phyloP scores from a whole-genome alignment of 1,139 yeast species.

The Pichia sp. region DNA sequence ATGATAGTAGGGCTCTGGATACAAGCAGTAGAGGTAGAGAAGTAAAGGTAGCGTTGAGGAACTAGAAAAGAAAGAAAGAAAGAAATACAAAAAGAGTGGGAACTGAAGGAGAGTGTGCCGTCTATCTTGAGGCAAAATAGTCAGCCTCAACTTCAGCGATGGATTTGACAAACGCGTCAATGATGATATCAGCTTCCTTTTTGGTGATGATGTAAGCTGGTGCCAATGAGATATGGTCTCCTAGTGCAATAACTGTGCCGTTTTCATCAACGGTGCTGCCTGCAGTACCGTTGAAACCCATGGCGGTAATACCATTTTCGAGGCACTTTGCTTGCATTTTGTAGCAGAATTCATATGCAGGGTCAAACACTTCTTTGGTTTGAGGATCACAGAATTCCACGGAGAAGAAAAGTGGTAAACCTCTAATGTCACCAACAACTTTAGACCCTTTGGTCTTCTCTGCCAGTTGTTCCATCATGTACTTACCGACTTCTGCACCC shows the following conservation, averaged over 20 bases:
- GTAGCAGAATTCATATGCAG: conserved; percentile 27
- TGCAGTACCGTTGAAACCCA: conserved; percentile 40
- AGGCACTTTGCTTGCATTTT: conserved; percentile 32
- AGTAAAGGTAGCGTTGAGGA: too few relatives aligned
- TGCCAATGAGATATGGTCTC: conserved; percentile 45
- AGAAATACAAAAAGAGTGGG: too few relatives aligned
- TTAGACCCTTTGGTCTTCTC: conserved; percentile 30
- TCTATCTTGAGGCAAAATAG: conserved; percentile 12
- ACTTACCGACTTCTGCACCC: conserved; percentile 42
- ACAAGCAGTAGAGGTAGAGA: too few relatives aligned
- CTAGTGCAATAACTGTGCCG: conserved; percentile 25
- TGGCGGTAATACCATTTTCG: conserved; percentile 38
- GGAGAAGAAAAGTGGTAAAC: conserved; percentile 56
- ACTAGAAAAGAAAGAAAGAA: too few relatives aligned
- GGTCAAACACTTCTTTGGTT: conserved; percentile 43
- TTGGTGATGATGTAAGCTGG: conserved; percentile 44
- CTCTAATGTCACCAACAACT: conserved; percentile 53
- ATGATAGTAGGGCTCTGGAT: too few relatives aligned
- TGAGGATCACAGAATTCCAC: conserved; percentile 46
- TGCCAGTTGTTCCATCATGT: conserved; percentile 38
- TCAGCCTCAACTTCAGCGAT: conserved; percentile 15
- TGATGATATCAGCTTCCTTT: conserved; percentile 34
- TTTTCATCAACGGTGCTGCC: conserved; percentile 25
- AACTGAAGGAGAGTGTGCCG: too few relatives aligned
- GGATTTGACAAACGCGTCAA: conserved; percentile 16